Base-by-base conservation (phyloP, 148 eudicot species). In the Tetragonia tetragonoides region DNA sequence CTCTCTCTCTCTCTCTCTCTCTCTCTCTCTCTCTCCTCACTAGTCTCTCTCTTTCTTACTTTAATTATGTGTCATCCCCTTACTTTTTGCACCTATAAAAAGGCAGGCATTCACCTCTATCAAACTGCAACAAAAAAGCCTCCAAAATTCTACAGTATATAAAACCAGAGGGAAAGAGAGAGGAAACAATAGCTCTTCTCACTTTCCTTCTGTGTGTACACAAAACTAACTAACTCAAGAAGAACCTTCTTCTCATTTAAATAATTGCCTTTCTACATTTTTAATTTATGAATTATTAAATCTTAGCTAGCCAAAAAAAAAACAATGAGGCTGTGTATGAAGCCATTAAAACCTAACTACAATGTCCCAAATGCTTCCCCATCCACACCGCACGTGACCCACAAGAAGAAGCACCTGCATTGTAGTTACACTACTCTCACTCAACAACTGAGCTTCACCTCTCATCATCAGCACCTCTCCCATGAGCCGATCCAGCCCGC, bases 301-400 rank as follows among this genome's bases (percentile, higher is more conserved):
- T 28, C 34, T 28, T 28, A 28, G 34, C 11, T 28, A 28, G 34
- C 11, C 59, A 14, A 53, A 34, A n/a, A 0, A 54, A 28, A 20
- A 74, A 73, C n/a, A 16, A 82, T 78, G 85, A 74, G 71, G 68
- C 51, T 78, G 34, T 75, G 21, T 14, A 23, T 78, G 42, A 82
- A 78, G 60, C 68, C 82, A 34, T 65, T 38, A 10, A 74, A 66
- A 42, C 46, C 68, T 16, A 21, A 73, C 10, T 40, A 46, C 0
- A 49, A 12, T 42, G 5, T 1, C 47, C 20, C 38, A 3, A 10
- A 10, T 41, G 54, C 57, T 47, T 51, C 59, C 3, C 3, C 59
- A 21, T 28, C 15, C 12, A 6, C 68, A 70, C 6, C 64, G 20
- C 73, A 83, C 66, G 81, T 82, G 62, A 74, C 77, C 14, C 46